These are phyloP conservation scores for Heterobasidion parviporum DNA, from an alignment of 1,284 basidiomycete species.

Conservation along the genomic window DNA sequence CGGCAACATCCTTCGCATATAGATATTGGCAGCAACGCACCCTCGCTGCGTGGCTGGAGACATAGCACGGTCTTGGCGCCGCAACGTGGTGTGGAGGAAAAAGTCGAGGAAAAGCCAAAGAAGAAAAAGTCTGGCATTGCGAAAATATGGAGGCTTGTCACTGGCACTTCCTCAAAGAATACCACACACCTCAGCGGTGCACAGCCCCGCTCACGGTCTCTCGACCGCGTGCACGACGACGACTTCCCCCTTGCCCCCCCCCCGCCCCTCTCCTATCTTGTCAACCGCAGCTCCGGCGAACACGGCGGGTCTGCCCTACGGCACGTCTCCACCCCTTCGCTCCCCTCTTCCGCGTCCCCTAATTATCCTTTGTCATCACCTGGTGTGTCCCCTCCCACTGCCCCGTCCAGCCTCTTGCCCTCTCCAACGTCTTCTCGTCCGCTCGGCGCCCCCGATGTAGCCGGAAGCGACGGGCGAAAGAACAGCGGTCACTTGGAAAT, in stretches of 20 bases:
- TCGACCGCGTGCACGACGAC: conserved; percentile 43
- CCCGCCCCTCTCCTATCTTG: conserved; percentile 78
- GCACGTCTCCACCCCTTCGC: conserved; percentile 60
- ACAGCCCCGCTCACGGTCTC: conserved; percentile 32
- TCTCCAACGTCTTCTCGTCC: conserved; percentile 65
- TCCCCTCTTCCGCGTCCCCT: conserved; percentile 50
- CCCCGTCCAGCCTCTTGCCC: conserved; percentile 63
- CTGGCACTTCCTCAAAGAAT: conserved; percentile 34
- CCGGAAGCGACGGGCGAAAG: conserved; percentile 32
- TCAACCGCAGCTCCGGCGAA: conserved; percentile 53
- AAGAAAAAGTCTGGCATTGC: conserved; percentile 78
- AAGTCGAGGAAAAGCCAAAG: conserved; percentile 34
- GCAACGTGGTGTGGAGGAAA: conserved; percentile 10
- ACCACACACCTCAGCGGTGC: conserved; percentile 16
- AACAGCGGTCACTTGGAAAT: conserved; percentile 28
- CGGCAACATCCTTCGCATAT: conserved; percentile 28
- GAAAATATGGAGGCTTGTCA: conserved; percentile 79
- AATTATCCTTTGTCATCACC: conserved; percentile 41
- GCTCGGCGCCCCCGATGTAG: conserved; percentile 35
- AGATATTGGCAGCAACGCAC: conserved; percentile 24
- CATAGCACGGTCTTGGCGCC: conserved; percentile 3
- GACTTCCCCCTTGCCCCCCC: conserved; percentile 75
- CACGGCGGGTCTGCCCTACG: conserved; percentile 32
- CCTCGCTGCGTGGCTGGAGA: conserved; percentile 12
- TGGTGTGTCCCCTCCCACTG: conserved; percentile 62